Percentiles rank a stretch among this genome's conserved stretches.
Evolutionary conservation across 1,139 yeast species (phyloP).

Genomic region (Spencermartinsiella ligniputridi): DNA sequence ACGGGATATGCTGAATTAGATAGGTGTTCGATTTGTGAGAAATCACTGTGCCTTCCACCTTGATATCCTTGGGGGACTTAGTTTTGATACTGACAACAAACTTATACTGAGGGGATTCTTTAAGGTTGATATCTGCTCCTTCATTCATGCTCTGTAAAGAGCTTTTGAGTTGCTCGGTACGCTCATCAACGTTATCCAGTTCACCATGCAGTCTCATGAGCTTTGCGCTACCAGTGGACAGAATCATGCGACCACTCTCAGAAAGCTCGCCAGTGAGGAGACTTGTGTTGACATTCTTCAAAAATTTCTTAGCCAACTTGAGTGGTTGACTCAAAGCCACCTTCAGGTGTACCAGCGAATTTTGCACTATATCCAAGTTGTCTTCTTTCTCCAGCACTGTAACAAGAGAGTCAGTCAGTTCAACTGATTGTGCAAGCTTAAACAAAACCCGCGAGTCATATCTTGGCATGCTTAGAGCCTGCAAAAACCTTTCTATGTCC

Average conservation of each 20-base stretch:
- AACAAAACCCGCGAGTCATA: constrained; percentile 45
- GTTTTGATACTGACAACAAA: constrained; percentile 27
- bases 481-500: constrained; percentile 54
- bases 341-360: background rate
- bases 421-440: constrained; percentile 41
- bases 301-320: background rate
- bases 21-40: constrained; percentile 25
- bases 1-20: constrained; percentile 22
- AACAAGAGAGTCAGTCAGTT: constrained; percentile 23
- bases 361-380: constrained; percentile 1
- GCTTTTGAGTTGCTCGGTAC: constrained; percentile 17
- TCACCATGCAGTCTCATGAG: background rate
- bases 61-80: constrained; percentile 10
- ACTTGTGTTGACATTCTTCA: background rate
- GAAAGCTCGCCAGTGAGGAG: background rate
- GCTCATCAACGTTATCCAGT: background rate
- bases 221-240: background rate
- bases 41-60: constrained; percentile 19
- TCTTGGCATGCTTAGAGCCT: constrained; percentile 43
- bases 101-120: constrained; percentile 35
- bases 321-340: background rate
- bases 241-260: background rate
- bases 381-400: background rate
- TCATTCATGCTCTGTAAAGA: constrained; percentile 16
- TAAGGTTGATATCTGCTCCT: constrained; percentile 24